phyloP scores from a whole-genome alignment of 257 asterid genomes.

The Craterostigma plantagineum region DNA sequence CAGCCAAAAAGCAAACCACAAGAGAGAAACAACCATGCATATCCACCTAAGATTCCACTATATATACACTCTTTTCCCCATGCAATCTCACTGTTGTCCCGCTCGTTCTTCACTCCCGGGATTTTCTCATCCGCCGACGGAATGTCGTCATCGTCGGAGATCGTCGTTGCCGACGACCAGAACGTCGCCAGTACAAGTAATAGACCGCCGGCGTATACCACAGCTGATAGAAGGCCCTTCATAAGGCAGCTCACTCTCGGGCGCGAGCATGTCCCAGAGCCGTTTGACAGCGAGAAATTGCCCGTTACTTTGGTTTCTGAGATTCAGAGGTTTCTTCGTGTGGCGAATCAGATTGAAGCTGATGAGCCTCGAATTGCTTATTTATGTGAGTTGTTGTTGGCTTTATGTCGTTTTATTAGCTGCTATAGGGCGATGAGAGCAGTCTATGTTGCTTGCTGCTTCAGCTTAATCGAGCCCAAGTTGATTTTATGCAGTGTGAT shows the following conservation, averaged over 20 bases:
- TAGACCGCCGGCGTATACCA: slow-evolving; percentile 22
- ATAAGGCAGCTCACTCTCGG: slow-evolving; percentile 48
- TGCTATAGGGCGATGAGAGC: neutral
- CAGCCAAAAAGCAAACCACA: slow-evolving; percentile 22
- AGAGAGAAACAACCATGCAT: slow-evolving; percentile 39
- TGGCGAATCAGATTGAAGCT: slow-evolving; percentile 61
- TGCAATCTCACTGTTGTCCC: slow-evolving; percentile 27
- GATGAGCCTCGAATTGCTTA: slow-evolving; percentile 89
- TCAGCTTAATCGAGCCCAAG: too few species aligned
- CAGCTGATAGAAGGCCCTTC: slow-evolving; percentile 22
- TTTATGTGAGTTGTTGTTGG: slow-evolving; percentile 40
- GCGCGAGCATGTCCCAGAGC: slow-evolving; percentile 51
- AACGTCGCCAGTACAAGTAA: slow-evolving; percentile 28
- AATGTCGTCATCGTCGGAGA: slow-evolving; percentile 68
- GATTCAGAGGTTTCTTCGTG: slow-evolving; percentile 81
- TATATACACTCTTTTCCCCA: slow-evolving; percentile 19
- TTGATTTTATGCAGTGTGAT: too few species aligned
- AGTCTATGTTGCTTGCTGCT: too few species aligned
- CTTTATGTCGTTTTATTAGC: neutral
- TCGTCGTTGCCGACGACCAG: slow-evolving; percentile 21
- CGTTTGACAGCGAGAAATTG: slow-evolving; percentile 85
- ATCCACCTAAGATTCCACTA: slow-evolving; percentile 44
- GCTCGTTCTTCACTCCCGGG: slow-evolving; percentile 7
- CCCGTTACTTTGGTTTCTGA: slow-evolving; percentile 77
- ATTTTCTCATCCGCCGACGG: slow-evolving; percentile 7